Evolutionary conservation across 2,329 filamentous ascomycete species (phyloP).

Genomic region (Cephalotrichum gorgonifer): DNA sequence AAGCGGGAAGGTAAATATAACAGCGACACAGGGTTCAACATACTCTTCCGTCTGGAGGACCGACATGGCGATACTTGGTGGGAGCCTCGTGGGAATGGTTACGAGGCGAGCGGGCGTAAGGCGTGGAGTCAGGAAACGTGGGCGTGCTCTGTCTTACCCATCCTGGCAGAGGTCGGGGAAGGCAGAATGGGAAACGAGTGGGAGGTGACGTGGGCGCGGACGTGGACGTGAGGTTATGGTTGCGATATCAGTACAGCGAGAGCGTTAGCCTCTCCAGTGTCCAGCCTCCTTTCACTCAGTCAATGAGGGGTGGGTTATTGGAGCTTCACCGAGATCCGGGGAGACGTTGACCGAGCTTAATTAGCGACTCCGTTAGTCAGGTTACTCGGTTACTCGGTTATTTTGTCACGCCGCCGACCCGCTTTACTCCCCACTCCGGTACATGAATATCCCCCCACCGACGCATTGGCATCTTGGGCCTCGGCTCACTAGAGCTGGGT

Average conservation of each 20-base stretch:
- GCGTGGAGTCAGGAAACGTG: not conserved
- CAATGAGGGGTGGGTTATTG: not conserved
- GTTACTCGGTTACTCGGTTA: too few relatives aligned
- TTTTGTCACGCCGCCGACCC: too few relatives aligned
- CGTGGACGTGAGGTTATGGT: too few relatives aligned
- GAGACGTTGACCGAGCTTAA: too few relatives aligned
- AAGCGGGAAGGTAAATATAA: too few relatives aligned
- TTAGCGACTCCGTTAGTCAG: too few relatives aligned
- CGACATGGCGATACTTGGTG: slow-evolving; percentile 26
- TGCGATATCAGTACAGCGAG: not conserved
- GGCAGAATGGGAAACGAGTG: not conserved
- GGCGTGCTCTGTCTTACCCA: not conserved
- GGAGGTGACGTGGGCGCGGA: too few relatives aligned
- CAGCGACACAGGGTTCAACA: slow-evolving; percentile 11
- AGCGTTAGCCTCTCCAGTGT: not conserved
- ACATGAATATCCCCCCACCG: too few relatives aligned
- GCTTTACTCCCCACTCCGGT: too few relatives aligned
- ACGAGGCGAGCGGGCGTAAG: not conserved
- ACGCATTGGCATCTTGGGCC: too few relatives aligned
- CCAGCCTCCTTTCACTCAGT: not conserved
- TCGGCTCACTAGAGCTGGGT: too few relatives aligned
- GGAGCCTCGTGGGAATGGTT: not conserved
- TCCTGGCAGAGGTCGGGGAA: not conserved
- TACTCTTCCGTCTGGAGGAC: slow-evolving; percentile 34
- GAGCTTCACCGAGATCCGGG: not conserved